Conservation (phyloP, 2,329 filamentous ascomycete genomes). For the Colletotrichum sp. region DNA sequence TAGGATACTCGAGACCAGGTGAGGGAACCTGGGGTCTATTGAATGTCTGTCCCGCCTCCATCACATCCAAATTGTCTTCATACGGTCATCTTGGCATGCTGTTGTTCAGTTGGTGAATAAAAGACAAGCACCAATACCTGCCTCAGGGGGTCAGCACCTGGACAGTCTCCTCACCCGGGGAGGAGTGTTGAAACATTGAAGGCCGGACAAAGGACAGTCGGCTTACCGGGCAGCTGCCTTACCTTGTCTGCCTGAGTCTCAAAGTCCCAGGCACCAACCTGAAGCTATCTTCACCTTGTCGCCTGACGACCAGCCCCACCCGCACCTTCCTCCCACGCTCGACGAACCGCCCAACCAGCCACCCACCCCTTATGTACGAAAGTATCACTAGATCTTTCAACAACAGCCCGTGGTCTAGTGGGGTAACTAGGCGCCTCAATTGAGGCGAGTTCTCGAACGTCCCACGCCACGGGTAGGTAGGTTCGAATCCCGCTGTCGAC, state of each 20-base stretch:
- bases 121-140: not conserved
- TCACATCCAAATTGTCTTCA: not conserved
- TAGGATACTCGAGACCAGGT: not conserved
- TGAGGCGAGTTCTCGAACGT: not conserved
- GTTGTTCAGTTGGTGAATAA: not conserved
- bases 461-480: not conserved
- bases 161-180: not conserved
- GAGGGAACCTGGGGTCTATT: not conserved
- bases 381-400: not conserved
- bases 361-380: not conserved
- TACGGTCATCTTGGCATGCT: not conserved
- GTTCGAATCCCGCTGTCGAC: not conserved
- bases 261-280: not conserved
- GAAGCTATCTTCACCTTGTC: not conserved
- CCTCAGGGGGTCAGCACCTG: not conserved
- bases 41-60: not conserved
- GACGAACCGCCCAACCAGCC: not conserved
- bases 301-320: not conserved
- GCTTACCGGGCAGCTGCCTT: not conserved
- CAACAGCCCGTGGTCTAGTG: not conserved
- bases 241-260: not conserved
- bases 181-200: not conserved
- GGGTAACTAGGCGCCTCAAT: not conserved
- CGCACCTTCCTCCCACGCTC: not conserved
- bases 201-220: not conserved